phyloP scores from a whole-genome alignment of 306 rosid genomes.

The Mimosa pudica region DNA sequence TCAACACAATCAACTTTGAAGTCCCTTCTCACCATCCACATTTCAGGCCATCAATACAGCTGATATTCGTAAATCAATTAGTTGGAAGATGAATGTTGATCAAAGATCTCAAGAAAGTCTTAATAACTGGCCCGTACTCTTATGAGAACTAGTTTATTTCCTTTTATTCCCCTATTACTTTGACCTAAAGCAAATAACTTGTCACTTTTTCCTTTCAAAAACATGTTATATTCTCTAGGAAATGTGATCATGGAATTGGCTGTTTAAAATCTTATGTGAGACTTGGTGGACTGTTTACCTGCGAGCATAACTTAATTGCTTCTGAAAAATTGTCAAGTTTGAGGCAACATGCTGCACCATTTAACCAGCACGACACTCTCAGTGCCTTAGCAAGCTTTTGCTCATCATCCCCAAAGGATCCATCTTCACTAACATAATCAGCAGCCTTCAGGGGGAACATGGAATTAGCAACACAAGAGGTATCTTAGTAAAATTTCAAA shows the following conservation, averaged over 20 bases:
- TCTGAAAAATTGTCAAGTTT: slow-evolving; percentile 59
- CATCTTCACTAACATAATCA: slow-evolving; percentile 63
- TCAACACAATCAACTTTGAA: slow-evolving; percentile 1
- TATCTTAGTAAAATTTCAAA: slow-evolving; percentile 5
- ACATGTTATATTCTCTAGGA: neutral
- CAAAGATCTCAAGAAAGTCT: slow-evolving; percentile 5
- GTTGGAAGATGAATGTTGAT: slow-evolving; percentile 24
- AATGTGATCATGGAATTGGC: neutral
- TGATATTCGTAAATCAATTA: slow-evolving; percentile 10
- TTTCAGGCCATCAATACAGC: slow-evolving; percentile 12
- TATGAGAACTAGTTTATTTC: slow-evolving; percentile 18
- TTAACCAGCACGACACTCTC: slow-evolving; percentile 70
- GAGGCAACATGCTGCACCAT: slow-evolving; percentile 73
- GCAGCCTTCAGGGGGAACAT: slow-evolving; percentile 48
- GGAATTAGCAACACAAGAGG: slow-evolving; percentile 17
- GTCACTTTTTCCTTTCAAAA: slow-evolving; percentile 17
- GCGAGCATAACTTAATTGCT: slow-evolving; percentile 64
- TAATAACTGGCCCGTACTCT: slow-evolving; percentile 3
- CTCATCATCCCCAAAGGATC: slow-evolving; percentile 51
- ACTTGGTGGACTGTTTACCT: slow-evolving; percentile 47
- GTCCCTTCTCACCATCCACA: slow-evolving; percentile 7
- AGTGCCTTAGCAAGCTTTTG: slow-evolving; percentile 49
- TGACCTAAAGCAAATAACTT: slow-evolving; percentile 23
- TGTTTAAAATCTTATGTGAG: slow-evolving; percentile 12
- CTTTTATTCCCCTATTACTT: slow-evolving; percentile 7